Evolutionary conservation across 1,284 basidiomycete species (phyloP), one percentile per base, ranked within the genome.

Genomic region (Microbotryum lychnidis-dioicae): DNA sequence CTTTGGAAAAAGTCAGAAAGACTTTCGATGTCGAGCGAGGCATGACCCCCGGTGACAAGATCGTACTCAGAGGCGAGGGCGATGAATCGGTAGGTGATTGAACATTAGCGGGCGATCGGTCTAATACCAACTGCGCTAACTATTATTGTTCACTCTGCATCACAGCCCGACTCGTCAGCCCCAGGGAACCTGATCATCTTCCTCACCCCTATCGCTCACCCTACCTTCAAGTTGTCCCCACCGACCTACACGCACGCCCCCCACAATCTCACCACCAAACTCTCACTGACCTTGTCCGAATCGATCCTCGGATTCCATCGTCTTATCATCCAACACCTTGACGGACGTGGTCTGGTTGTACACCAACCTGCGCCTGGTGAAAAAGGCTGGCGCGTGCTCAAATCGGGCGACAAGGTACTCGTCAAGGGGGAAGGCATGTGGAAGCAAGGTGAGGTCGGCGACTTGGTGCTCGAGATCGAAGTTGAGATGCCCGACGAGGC

Each of bases 301-400:
- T 87, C 91, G 3, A 80, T 97, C 12, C 81, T 93, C 52, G 91
- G 91, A 20, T 91, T 97, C 76, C 87, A 85, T 57, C 84, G 91
- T 23, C 85, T 94, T 65, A 77, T 93, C 21, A 77, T 96, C 60
- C 87, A 85, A 16, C 91, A 97, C 74, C 80, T 97, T 29, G 91
- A 97, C 73, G 91, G 91, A 3, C 83, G 89, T 18, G 90, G 91
- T 7, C 80, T 96, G 57, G 83, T 84, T 52, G 82, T 93, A 18
- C 77, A 82, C 2, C 86, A 83, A 64, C 85, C 85, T 10, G 23
- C 57, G 4, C 71, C 71, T 2, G 62, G 71, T 14, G n/a, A 63
- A 27, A 46, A 44, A 2, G 79, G 82, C 3, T 84, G 87, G 49
- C 88, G 87, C 74, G 82, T 91, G 45, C 82, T 92, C 72, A 82